phyloP scores from a whole-genome alignment of 176 grass and related monocot genomes.

The Musa itinerans region DNA sequence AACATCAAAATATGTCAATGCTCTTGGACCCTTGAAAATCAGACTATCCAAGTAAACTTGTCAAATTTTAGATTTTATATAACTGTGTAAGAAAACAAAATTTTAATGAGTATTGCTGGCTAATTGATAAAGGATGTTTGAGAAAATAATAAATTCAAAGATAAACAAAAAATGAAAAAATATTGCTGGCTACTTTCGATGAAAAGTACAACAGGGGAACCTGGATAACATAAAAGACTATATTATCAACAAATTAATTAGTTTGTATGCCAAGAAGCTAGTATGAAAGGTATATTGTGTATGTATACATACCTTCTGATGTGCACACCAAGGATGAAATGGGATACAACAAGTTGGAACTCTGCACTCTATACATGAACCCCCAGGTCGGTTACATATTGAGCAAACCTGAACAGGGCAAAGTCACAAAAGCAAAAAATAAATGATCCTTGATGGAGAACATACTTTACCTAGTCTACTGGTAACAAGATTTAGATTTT shows the following conservation, averaged over 20 bases:
- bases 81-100: no score
- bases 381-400: constrained; percentile 61
- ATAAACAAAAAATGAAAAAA: not conserved
- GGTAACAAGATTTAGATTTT: not conserved
- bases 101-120: not conserved
- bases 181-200: not conserved
- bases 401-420: constrained; percentile 60
- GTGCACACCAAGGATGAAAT: constrained; percentile 98
- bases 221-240: not conserved
- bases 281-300: not conserved
- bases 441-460: not conserved
- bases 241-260: not conserved
- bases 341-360: constrained; percentile 49
- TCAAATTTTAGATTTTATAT: no score
- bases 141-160: not conserved
- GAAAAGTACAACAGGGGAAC: not conserved
- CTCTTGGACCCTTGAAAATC: no score
- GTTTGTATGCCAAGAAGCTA: not conserved
- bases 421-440: constrained; percentile 3
- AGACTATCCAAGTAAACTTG: no score
- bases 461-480: not conserved
- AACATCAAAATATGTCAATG: no score
- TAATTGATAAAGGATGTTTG: not conserved
- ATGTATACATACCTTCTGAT: constrained; percentile 50
- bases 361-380: constrained; percentile 76